These are phyloP conservation scores for Psidium guajava DNA, from an alignment of 345 rosid genomes.

Conservation along the genomic window DNA sequence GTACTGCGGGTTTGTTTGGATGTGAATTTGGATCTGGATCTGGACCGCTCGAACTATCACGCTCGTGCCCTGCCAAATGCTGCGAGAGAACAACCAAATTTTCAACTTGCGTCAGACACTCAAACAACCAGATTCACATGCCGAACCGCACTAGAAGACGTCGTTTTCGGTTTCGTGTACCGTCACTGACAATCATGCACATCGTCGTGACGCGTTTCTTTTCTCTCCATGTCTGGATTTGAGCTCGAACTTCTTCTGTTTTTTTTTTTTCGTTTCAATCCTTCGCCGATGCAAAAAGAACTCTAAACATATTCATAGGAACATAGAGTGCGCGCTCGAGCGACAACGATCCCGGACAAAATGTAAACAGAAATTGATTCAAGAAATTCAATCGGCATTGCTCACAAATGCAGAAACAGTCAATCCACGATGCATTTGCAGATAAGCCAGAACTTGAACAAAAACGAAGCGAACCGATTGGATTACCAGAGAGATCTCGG, in stretches of 20 bases:
- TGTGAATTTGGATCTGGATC: conserved; percentile 60
- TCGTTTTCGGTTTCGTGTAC: not conserved
- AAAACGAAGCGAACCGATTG: not conserved
- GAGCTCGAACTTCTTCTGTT: not conserved
- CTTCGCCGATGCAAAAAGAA: not conserved
- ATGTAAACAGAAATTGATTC: not conserved
- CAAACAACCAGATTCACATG: not conserved
- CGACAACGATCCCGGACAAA: not conserved
- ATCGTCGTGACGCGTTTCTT: not conserved
- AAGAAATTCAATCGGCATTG: not conserved
- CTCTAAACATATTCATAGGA: not conserved
- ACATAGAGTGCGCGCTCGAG: not conserved
- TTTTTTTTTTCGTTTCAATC: not conserved
- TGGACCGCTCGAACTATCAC: conserved; percentile 50
- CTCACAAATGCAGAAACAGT: not conserved
- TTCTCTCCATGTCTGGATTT: not conserved
- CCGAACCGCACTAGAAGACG: not conserved
- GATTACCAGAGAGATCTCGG: conserved; percentile 56
- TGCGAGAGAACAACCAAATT: conserved; percentile 7
- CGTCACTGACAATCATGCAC: not conserved
- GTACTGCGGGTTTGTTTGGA: conserved; percentile 14
- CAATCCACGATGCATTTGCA: not conserved
- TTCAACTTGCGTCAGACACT: not conserved
- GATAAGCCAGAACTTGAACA: not conserved
- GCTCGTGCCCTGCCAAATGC: conserved; percentile 57